phyloP scores from a whole-genome alignment of 2,329 filamentous ascomycete genomes.

The Biscogniauxia marginata region DNA sequence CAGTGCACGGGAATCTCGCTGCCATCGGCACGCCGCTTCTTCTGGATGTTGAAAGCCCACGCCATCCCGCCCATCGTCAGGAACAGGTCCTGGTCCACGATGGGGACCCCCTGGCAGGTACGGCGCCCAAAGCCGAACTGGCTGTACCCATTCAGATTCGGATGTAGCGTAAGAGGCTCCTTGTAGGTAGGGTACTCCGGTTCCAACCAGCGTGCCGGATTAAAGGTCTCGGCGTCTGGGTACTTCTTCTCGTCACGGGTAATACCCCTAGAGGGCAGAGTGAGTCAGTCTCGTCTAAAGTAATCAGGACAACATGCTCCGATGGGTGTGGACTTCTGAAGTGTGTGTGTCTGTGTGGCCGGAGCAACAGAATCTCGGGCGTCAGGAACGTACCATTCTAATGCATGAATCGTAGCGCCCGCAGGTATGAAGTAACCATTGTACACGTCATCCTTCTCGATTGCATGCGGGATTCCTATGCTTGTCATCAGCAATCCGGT shows the following conservation, averaged over 20 bases:
- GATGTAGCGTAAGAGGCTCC: constrained; percentile 38
- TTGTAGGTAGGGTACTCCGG: constrained; percentile 39
- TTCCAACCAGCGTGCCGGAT: constrained; percentile 40
- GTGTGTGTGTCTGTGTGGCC: too few species aligned
- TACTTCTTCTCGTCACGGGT: constrained; percentile 43
- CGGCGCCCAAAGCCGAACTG: constrained; percentile 55
- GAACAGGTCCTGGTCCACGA: constrained; percentile 42
- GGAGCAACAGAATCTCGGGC: neutral
- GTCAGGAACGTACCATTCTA: constrained; percentile 44
- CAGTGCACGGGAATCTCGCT: constrained; percentile 39
- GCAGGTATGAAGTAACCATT: constrained; percentile 51
- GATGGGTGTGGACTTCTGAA: too few species aligned
- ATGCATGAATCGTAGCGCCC: constrained; percentile 50
- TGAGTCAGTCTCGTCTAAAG: too few species aligned
- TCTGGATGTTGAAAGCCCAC: constrained; percentile 35
- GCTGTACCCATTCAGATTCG: constrained; percentile 40
- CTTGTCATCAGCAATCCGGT: neutral
- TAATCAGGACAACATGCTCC: too few species aligned
- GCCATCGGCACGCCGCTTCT: constrained; percentile 28
- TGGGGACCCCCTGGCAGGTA: constrained; percentile 43
- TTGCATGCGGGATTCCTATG: constrained; percentile 49
- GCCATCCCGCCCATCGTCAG: constrained; percentile 39
- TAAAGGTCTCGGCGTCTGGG: constrained; percentile 38
- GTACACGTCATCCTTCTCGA: constrained; percentile 51
- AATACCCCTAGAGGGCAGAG: constrained; percentile 41